Conservation (phyloP, 106 monocot genomes). For the Narthecium ossifragum region DNA sequence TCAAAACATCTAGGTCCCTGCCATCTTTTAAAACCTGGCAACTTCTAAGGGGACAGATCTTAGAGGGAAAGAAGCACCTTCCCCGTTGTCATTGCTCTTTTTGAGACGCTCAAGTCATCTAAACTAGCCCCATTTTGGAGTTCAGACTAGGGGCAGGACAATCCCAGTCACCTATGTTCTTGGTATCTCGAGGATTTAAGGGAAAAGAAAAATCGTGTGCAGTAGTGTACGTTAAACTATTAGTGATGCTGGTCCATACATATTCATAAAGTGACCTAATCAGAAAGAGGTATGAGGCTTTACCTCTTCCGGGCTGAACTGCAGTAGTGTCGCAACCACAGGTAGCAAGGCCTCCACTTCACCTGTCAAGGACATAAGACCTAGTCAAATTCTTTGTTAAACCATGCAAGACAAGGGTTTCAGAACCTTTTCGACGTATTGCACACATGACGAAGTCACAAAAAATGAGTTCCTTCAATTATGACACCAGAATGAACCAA, state of each 20-base stretch:
- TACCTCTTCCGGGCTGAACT: constrained; percentile 95
- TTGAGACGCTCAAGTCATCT: background rate
- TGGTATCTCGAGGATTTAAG: too few relatives aligned
- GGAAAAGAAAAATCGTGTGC: background rate
- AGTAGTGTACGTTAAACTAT: background rate
- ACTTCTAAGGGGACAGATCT: background rate
- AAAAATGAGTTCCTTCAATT: background rate
- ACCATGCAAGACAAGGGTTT: too few relatives aligned
- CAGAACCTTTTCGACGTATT: too few relatives aligned
- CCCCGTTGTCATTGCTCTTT: background rate
- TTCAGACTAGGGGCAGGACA: too few relatives aligned
- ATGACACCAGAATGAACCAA: background rate
- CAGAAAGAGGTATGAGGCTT: background rate
- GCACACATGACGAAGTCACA: background rate
- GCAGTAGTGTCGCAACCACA: constrained; percentile 75
- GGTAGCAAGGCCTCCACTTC: constrained; percentile 89
- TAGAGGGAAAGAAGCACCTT: background rate
- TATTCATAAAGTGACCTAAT: background rate
- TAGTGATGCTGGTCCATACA: background rate
- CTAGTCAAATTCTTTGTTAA: background rate
- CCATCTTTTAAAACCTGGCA: background rate
- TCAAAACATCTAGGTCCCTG: background rate
- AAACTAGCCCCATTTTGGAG: too few relatives aligned
- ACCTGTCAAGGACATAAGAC: constrained; percentile 28
- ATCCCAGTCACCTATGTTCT: too few relatives aligned